Evolutionary conservation across 1,139 yeast species (phyloP), one percentile per base, ranked within the genome.

Genomic region (Yamadazyma mexicana): DNA sequence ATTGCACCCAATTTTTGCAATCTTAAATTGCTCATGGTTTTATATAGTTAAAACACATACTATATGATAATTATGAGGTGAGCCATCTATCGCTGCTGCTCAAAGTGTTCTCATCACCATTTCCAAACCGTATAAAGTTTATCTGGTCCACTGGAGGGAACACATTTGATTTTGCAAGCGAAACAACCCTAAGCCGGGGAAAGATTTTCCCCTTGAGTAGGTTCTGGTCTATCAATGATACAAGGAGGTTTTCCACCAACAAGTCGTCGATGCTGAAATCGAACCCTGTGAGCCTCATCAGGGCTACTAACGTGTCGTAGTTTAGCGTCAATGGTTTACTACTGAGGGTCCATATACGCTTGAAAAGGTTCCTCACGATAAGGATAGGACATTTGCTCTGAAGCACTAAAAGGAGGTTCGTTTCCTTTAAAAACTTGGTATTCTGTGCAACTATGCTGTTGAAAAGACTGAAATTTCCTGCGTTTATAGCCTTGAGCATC

Each of bases 181-280:
- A 69, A 2, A 77, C 63, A 3, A 66, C 62, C 27, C 71, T 62
- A 4, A 65, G 52, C 17, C 72, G 58, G 1, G 81, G 71, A 6
- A 73, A 67, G 1, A 79, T 53, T 43, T 79, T 79, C 0, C 81
- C 84, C 45, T 71, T 74, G 30, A 80, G 51, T 23, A 78, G 54
- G 41, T 75, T 77, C 42, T 76, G 78, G 48, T 77, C 83, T 25
- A 77, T 71, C 17, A 80, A 52, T 3, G 77, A 59, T 8, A 76
- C 62, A 35, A 79, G 56, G 3, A 79, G 49, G 42, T 77, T 79
- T 42, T 79, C 84, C 4, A 73, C 54, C 6, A 64, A 49, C 12
- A 51, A 42, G 38, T 66, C 73, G 37, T 63, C 69, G 5, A 49
- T 45, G 4, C 38, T 34, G 31, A 38, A 44, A 26, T 45, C 46